Conservation (phyloP, 192 early-diverging fungal species). For the Coemansia sp. region DNA sequence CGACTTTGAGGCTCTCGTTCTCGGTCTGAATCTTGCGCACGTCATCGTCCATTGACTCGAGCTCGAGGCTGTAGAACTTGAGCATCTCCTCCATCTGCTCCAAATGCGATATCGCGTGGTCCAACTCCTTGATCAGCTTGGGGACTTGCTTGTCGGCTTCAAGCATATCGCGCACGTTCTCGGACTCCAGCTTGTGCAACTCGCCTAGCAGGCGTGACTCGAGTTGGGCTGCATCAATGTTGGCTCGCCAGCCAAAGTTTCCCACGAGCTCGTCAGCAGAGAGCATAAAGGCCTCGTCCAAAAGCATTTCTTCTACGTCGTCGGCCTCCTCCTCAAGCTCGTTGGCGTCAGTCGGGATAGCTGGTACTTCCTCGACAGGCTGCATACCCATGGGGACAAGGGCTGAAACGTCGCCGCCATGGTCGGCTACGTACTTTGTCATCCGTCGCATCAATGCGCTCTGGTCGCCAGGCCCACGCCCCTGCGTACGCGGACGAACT, state of each 20-base stretch:
- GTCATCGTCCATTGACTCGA: constrained; percentile 94
- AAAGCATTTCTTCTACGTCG: constrained; percentile 55
- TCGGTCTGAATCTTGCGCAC: constrained; percentile 93
- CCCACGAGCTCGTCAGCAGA: constrained; percentile 77
- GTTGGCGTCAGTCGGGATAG: constrained; percentile 13
- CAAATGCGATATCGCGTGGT: constrained; percentile 79
- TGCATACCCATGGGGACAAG: constrained; percentile 46
- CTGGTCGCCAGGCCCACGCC: constrained; percentile 36
- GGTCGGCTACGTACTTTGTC: constrained; percentile 56
- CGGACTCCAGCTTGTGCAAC: constrained; percentile 75
- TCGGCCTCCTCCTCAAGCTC: constrained; percentile 40
- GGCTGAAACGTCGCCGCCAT: constrained; percentile 51
- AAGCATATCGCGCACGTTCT: constrained; percentile 96
- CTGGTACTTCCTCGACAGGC: constrained; percentile 19
- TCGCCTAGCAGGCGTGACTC: constrained; percentile 85
- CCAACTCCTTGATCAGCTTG: constrained; percentile 79
- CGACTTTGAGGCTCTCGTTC: constrained; percentile 89
- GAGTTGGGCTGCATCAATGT: constrained; percentile 84
- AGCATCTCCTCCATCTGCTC: constrained; percentile 90
- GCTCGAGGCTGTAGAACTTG: constrained; percentile 78
- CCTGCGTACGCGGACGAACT: constrained; percentile 30
- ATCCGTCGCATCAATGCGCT: constrained; percentile 51
- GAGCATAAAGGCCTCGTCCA: constrained; percentile 71
- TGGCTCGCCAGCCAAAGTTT: constrained; percentile 90
- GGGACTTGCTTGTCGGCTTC: constrained; percentile 88